Evolutionary conservation across 2,329 filamentous ascomycete species (phyloP).

Genomic region (Botryotinia globosa): DNA sequence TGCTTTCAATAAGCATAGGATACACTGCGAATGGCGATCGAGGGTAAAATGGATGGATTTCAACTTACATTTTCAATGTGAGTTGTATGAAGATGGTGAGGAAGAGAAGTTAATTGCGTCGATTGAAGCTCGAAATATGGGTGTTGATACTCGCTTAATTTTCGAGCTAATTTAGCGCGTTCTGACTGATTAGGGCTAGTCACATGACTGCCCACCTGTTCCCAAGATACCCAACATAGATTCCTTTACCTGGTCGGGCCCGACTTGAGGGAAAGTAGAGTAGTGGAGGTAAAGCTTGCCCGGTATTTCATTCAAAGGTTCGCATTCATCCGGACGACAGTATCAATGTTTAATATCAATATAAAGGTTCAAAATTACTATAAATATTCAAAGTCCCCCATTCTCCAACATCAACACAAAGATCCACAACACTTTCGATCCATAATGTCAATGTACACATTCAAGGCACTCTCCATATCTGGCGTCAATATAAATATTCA

Average conservation of each 20-base stretch:
- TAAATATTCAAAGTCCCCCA: neutral
- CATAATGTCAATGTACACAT: neutral
- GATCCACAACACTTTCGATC: neutral
- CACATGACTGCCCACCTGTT: neutral
- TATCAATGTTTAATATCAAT: neutral
- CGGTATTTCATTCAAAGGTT: neutral
- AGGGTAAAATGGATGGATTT: neutral
- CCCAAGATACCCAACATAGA: neutral
- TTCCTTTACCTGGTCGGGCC: constrained; percentile 1
- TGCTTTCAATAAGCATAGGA: neutral
- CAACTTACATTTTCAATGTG: constrained; percentile 12
- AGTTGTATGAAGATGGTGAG: neutral
- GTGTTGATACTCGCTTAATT: constrained; percentile 3
- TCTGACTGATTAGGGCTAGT: constrained; percentile 3
- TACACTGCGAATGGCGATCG: neutral
- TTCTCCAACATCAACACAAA: neutral
- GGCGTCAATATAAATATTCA: neutral
- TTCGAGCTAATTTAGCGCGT: constrained; percentile 7
- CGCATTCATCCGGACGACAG: neutral
- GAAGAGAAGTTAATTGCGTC: neutral
- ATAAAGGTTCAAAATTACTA: neutral
- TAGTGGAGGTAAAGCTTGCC: too few relatives aligned
- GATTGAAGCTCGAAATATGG: constrained; percentile 6
- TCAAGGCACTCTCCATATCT: neutral
- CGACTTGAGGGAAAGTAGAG: neutral